phyloP scores from a whole-genome alignment of 2,329 filamentous ascomycete genomes.

The Daldinia eschscholtzii region DNA sequence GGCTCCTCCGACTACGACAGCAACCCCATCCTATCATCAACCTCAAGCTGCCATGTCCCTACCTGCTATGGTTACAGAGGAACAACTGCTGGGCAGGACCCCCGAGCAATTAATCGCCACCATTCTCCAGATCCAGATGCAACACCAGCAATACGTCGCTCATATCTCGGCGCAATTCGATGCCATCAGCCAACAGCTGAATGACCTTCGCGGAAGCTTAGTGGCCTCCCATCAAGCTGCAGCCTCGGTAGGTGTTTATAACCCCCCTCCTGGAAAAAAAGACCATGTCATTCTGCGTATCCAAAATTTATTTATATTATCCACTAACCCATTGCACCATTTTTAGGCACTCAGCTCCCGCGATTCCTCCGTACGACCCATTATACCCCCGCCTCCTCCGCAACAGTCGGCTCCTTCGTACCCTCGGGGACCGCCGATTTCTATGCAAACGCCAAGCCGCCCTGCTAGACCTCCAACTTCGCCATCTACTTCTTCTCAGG shows the following conservation, averaged over 20 bases:
- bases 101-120: slow-evolving; percentile 54
- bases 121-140: slow-evolving; percentile 53
- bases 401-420: slow-evolving; percentile 46
- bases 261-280: background rate
- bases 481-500: slow-evolving; percentile 46
- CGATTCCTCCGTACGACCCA: slow-evolving; percentile 45
- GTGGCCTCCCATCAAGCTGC: slow-evolving; percentile 52
- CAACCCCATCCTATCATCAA: slow-evolving; percentile 44
- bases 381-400: slow-evolving; percentile 45
- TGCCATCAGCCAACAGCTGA: slow-evolving; percentile 53
- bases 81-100: slow-evolving; percentile 51
- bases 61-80: slow-evolving; percentile 49
- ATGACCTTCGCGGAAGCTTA: slow-evolving; percentile 52
- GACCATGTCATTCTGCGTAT: slow-evolving; percentile 2
- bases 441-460: slow-evolving; percentile 49
- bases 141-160: slow-evolving; percentile 53
- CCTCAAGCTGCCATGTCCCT: slow-evolving; percentile 44
- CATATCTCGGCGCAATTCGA: slow-evolving; percentile 54
- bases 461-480: slow-evolving; percentile 49
- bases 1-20: slow-evolving; percentile 38
- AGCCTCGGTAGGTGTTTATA: slow-evolving; percentile 49
- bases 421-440: slow-evolving; percentile 45
- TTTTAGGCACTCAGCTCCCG: slow-evolving; percentile 45
- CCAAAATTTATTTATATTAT: slow-evolving; percentile 11
- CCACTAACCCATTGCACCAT: slow-evolving; percentile 36